Evolutionary conservation across 345 rosid species (phyloP).

Genomic region (Citrus inodora): DNA sequence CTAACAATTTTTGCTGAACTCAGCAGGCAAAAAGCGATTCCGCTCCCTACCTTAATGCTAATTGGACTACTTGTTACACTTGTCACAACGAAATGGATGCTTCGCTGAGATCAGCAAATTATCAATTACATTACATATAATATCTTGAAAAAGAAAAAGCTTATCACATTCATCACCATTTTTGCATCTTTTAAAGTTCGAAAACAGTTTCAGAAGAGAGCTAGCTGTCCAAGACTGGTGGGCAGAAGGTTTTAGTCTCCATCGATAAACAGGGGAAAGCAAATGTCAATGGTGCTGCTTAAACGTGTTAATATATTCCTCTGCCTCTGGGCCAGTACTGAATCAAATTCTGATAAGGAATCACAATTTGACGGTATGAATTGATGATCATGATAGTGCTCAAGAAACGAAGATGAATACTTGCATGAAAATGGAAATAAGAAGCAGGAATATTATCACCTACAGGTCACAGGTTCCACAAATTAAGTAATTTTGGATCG

Average conservation of each 20-base stretch:
- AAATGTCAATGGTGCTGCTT: neutral
- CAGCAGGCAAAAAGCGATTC: neutral
- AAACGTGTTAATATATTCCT: neutral
- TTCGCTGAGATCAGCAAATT: neutral
- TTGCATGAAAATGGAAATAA: neutral
- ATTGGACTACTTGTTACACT: neutral
- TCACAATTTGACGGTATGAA: neutral
- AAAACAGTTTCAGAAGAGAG: neutral
- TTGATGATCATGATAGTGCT: too few species aligned
- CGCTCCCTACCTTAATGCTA: neutral
- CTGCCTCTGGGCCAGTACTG: neutral
- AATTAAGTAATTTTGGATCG: neutral
- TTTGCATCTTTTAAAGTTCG: neutral
- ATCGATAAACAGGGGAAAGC: neutral
- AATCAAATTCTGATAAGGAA: constrained; percentile 3
- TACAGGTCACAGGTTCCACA: neutral
- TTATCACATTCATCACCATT: neutral
- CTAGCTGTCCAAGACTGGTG: neutral
- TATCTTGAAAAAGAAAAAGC: neutral
- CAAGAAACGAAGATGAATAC: neutral
- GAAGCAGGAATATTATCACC: neutral
- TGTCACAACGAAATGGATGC: neutral
- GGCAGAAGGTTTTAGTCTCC: constrained; percentile 5
- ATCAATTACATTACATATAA: neutral
- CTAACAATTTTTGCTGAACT: neutral